Base-by-base conservation (phyloP, 2,329 filamentous ascomycete genomes). In the Microsporum canis region DNA sequence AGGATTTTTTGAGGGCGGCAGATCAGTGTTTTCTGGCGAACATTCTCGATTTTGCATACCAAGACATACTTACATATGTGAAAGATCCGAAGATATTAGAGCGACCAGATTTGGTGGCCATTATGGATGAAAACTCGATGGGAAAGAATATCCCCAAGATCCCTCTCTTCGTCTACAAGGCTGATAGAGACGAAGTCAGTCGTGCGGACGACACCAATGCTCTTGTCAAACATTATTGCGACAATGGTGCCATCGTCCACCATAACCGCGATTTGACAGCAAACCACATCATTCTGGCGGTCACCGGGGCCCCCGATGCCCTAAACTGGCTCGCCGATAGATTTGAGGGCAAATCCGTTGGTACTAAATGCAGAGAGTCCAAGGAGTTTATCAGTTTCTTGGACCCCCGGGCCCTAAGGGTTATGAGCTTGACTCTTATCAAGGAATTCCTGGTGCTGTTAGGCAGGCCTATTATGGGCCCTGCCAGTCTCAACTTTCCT, bases 91-190 rank as follows among this genome's bases (percentile, higher is more conserved):
- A 64, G 5, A 43, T 69, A 41, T 66, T 70, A 45, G 61, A 62
- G 2, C 36, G 60, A 5, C 43, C 62, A 3, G 45, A 36, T 0
- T 62, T 66, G 4, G 58, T 41, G 7, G 47, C 60, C 3, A 59
- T 70, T 38, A 49, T 70, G 3, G n/a, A 65, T 1, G 64, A 58
- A 8, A 69, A 69, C 56, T 64, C 64, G 3, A 71, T 76, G 71
- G 74, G 73, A 12, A 68, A 71, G 27, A 73, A 77, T 57, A 68
- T 73, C 0, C 80, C 79, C 0, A 63, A 70, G 8, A 78, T 80
- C 66, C 80, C 80, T 0, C 59, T 82, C 5, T 78, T 79, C 62
- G 66, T 79, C 2, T 82, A 82, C 68, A 82, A 82, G 63, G 76
- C 79, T 0, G 72, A 77, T 17, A 62, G 66, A 1, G 80, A 83